phyloP scores from a whole-genome alignment of 352 stramenopile genomes.

The Globisporangium spinosum region DNA sequence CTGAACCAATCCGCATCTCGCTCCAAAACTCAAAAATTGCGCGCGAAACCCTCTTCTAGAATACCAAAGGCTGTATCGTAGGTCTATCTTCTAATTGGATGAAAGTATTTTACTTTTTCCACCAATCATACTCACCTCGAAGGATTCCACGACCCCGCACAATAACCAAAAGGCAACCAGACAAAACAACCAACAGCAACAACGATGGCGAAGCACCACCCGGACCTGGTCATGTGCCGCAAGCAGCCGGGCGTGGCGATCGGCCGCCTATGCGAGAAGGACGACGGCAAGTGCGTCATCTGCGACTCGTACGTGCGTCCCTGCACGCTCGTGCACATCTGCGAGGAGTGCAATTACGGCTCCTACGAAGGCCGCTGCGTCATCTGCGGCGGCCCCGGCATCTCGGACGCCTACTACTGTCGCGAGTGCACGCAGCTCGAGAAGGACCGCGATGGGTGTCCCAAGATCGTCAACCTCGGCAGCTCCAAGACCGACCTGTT shows the following conservation, averaged over 20 bases:
- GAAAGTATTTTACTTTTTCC: neutral
- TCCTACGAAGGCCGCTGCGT: slow-evolving; percentile 95
- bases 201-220: slow-evolving; percentile 99
- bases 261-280: slow-evolving; percentile 98
- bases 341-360: slow-evolving; percentile 99
- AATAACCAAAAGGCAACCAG: neutral
- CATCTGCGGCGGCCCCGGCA: slow-evolving; percentile 95
- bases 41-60: slow-evolving; percentile 8
- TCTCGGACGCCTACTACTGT: slow-evolving; percentile 99
- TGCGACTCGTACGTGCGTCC: slow-evolving; percentile 99
- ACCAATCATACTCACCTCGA: neutral
- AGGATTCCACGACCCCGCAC: neutral
- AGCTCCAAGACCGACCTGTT: slow-evolving; percentile 97
- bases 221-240: slow-evolving; percentile 99
- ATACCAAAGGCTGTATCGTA: neutral
- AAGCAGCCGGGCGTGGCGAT: slow-evolving; percentile 98
- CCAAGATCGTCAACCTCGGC: slow-evolving; percentile 99
- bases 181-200: neutral
- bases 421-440: slow-evolving; percentile 97
- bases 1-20: neutral
- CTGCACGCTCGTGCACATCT: slow-evolving; percentile 96
- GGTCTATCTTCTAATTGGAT: neutral
- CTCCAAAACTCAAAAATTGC: slow-evolving; percentile 7
- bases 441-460: slow-evolving; percentile 97
- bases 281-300: slow-evolving; percentile 99